Base-by-base conservation (phyloP, 225 moss, liverwort and hornwort species). In the Thuidium tamariscinum region DNA sequence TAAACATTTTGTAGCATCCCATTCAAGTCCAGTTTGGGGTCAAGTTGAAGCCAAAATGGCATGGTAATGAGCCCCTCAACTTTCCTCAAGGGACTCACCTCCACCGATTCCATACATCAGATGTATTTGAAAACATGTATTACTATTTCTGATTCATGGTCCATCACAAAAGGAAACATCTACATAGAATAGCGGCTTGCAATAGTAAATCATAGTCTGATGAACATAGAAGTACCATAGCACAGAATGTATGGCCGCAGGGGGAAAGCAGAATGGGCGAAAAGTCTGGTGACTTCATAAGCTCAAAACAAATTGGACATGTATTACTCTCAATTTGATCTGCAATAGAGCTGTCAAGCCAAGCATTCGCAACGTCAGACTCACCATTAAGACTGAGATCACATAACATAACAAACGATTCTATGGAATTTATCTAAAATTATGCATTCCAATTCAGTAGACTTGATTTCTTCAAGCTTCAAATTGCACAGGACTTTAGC, bases 251-350 rank as follows among this genome's bases (percentile, higher is more conserved):
- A 56, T 96, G 96, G 74, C 96, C 94, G 59, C 96, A 96, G 5
- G 96, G 96, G 68, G 96, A 96, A 10, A 96, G 89, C 69, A 96
- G 60, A 77, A 94, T 92, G 83, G 96, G 96, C 74, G 93, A 89
- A 87, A 89, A 92, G 76, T 93, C 88, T 60, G 95, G 95, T 16
- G 94, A 92, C 87, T 78, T 95, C 96, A 96, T 96, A 83, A 96
- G 91, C 91, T 96, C 96, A 88, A 94, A 95, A 84, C 96, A 95
- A 70, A 96, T 93, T 34, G 96, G 96, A 86, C 95, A 96, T 30
- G 90, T 92, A 55, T 96, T 95, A 92, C 95, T 96, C 88, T 94
- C 94, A 84, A 96, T 94, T 83, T 96, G 95, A 83, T 93, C 94
- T 82, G 93, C 95, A 90, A 96, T 89, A 36, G 94, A 93, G 88